Evolutionary conservation across 805 yeast species (phyloP).

Genomic region (Cyberlindnera maritima): DNA sequence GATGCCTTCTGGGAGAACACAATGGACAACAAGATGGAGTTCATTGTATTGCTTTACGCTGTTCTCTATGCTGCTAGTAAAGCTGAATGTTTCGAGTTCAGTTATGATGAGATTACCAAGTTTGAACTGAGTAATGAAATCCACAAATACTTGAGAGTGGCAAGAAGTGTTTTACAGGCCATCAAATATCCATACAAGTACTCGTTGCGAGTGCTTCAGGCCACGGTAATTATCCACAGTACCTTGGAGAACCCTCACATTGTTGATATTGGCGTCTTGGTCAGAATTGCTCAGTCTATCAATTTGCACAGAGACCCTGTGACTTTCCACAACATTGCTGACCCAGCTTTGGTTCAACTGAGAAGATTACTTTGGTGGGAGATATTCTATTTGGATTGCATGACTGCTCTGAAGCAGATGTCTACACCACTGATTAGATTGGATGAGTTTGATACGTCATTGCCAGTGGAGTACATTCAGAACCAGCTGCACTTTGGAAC

Average conservation of each 20-base stretch:
- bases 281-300: conserved; percentile 53
- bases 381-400: conserved; percentile 55
- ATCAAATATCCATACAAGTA: conserved; percentile 48
- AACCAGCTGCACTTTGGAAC: conserved; percentile 41
- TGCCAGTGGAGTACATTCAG: conserved; percentile 46
- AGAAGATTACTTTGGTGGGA: conserved; percentile 69
- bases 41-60: conserved; percentile 49
- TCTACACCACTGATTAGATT: conserved; percentile 50
- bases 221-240: conserved; percentile 49
- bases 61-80: conserved; percentile 57
- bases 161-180: conserved; percentile 47
- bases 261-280: conserved; percentile 53
- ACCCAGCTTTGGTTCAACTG: conserved; percentile 46
- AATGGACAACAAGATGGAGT: conserved; percentile 36
- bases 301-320: conserved; percentile 61
- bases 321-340: conserved; percentile 46
- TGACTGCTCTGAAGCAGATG: conserved; percentile 54
- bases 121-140: conserved; percentile 41
- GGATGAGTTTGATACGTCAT: conserved; percentile 54
- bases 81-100: conserved; percentile 57
- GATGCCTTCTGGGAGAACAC: conserved; percentile 45
- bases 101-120: conserved; percentile 35
- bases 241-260: conserved; percentile 55
- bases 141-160: conserved; percentile 46
- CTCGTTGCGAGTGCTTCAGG: conserved; percentile 40